Conservation (phyloP, 2,329 filamentous ascomycete genomes). For the Botrytis galanthina region DNA sequence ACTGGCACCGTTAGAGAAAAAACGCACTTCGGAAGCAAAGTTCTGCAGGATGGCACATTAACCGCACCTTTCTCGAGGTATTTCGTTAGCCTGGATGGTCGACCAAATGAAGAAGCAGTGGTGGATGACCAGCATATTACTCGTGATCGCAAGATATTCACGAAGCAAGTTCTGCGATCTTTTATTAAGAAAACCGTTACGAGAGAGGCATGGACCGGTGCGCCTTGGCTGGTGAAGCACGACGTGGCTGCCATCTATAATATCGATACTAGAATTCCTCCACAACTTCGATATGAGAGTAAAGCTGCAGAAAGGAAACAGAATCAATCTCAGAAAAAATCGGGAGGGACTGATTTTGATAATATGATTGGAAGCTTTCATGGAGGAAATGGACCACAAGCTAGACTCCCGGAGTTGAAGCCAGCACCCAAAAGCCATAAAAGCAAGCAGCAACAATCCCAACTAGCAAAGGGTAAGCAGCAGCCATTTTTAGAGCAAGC, state of each 20-base stretch:
- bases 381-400: conserved; percentile 44
- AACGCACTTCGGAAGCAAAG: conserved; percentile 66
- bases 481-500: conserved; percentile 38
- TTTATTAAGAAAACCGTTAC: conserved; percentile 96
- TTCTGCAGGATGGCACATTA: conserved; percentile 65
- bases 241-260: conserved; percentile 80
- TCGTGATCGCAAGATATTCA: conserved; percentile 88
- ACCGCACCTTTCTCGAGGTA: conserved; percentile 75
- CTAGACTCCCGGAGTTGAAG: conserved; percentile 69
- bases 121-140: conserved; percentile 78
- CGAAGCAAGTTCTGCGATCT: conserved; percentile 86
- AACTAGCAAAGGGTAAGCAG: conserved; percentile 42
- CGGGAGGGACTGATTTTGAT: conserved; percentile 34
- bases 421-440: conserved; percentile 70
- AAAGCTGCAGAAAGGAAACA: conserved; percentile 77
- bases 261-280: conserved; percentile 82
- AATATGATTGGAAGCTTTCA: conserved; percentile 40
- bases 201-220: conserved; percentile 90
- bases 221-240: conserved; percentile 91
- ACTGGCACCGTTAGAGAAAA: conserved; percentile 82
- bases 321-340: conserved; percentile 60
- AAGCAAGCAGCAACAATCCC: conserved; percentile 51
- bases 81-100: conserved; percentile 70
- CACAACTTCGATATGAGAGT: conserved; percentile 76
- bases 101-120: conserved; percentile 69